A percentile compares a stretch with the other conserved stretches of the same genome.
These are phyloP conservation scores for Panaeolus cyanescens DNA, from an alignment of 768 basidiomycete species.

Conservation along the genomic window DNA sequence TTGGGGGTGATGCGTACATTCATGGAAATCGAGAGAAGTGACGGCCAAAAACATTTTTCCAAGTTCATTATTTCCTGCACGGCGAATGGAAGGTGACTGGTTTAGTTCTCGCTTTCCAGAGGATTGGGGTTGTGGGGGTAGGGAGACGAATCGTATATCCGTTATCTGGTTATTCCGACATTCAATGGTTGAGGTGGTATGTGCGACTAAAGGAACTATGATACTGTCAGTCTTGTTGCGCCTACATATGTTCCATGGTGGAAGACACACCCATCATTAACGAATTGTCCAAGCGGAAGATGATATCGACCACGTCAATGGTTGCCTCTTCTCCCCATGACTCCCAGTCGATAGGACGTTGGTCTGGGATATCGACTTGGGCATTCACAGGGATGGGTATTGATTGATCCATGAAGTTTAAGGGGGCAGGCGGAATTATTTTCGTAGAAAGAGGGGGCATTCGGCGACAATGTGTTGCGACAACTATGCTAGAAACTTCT, in stretches of 20 bases:
- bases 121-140: slow-evolving; percentile 14
- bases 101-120: slow-evolving; percentile 16
- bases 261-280: slow-evolving; percentile 24
- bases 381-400: slow-evolving; percentile 26
- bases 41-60: slow-evolving; percentile 48
- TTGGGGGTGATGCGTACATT: slow-evolving; percentile 45
- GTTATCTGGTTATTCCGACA: background rate
- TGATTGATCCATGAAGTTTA: slow-evolving; percentile 46
- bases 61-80: background rate
- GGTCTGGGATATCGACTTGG: slow-evolving; percentile 17
- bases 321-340: slow-evolving; percentile 58
- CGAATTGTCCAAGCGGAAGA: slow-evolving; percentile 47
- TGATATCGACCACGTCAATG: slow-evolving; percentile 65
- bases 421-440: slow-evolving; percentile 18
- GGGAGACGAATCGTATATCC: slow-evolving; percentile 8
- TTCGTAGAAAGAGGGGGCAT: slow-evolving; percentile 43
- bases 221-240: background rate
- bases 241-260: too few species aligned
- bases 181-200: slow-evolving; percentile 17
- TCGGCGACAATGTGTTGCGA: slow-evolving; percentile 63
- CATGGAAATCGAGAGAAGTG: slow-evolving; percentile 59
- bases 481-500: slow-evolving; percentile 55
- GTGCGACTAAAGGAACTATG: slow-evolving; percentile 9
- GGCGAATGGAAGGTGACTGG: background rate
- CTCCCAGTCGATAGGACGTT: slow-evolving; percentile 45